Percentiles rank a stretch among this genome's conserved stretches.
These are phyloP conservation scores for Oidium heveae DNA, from an alignment of 2,329 filamentous ascomycete genomes.

Conservation along the genomic window DNA sequence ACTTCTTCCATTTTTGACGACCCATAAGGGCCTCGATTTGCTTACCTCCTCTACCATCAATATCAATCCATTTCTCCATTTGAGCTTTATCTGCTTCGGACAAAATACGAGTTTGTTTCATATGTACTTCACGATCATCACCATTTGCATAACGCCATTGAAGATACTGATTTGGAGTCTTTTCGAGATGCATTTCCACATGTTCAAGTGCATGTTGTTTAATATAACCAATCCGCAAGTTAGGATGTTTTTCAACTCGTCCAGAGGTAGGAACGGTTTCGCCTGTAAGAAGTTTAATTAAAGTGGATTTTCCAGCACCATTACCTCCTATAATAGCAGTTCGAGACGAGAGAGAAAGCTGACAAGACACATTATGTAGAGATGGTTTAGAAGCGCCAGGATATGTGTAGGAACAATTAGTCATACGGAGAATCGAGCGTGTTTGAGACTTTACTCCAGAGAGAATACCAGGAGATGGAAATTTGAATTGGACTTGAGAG, in stretches of 20 bases:
- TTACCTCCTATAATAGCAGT: slow-evolving; percentile 94
- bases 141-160: slow-evolving; percentile 97
- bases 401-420: slow-evolving; percentile 75
- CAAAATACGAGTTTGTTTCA: slow-evolving; percentile 89
- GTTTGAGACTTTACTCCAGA: slow-evolving; percentile 90
- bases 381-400: slow-evolving; percentile 73
- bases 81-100: slow-evolving; percentile 67
- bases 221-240: slow-evolving; percentile 96
- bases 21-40: slow-evolving; percentile 78
- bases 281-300: slow-evolving; percentile 92
- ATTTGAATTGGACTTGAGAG: slow-evolving; percentile 84
- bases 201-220: slow-evolving; percentile 98
- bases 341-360: slow-evolving; percentile 68
- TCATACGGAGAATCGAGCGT: slow-evolving; percentile 86
- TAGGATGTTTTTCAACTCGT: slow-evolving; percentile 93
- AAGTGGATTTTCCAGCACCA: slow-evolving; percentile 90
- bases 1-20: slow-evolving; percentile 97
- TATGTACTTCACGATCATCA: slow-evolving; percentile 84
- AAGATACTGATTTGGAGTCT: slow-evolving; percentile 95
- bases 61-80: slow-evolving; percentile 73
- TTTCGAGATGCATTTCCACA: slow-evolving; percentile 98
- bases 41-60: slow-evolving; percentile 56
- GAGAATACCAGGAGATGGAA: slow-evolving; percentile 82
- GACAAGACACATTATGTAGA: slow-evolving; percentile 66
- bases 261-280: slow-evolving; percentile 65